phyloP scores from a whole-genome alignment of 2,329 filamentous ascomycete genomes.

The Curvularia eragrostidis region DNA sequence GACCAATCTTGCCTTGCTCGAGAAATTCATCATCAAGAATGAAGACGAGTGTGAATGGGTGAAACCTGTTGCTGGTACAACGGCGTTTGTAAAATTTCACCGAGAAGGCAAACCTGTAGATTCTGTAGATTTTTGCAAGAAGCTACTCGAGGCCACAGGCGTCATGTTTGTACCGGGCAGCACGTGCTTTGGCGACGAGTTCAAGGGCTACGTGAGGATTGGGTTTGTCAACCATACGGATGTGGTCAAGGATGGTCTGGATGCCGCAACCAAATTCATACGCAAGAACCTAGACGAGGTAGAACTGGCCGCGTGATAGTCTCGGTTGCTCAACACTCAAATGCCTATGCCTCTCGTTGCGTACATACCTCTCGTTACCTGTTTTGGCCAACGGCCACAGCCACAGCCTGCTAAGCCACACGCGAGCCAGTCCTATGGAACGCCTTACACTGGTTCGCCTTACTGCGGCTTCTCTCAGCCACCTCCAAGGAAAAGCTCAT shows the following conservation, averaged over 20 bases:
- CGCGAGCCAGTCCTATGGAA: not conserved
- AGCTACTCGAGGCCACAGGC: slow-evolving; percentile 71
- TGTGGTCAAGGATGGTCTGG: slow-evolving; percentile 70
- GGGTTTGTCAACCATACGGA: slow-evolving; percentile 77
- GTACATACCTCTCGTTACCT: not conserved
- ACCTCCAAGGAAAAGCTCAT: not conserved
- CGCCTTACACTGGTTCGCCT: not conserved
- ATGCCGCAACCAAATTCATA: slow-evolving; percentile 62
- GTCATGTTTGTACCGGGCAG: slow-evolving; percentile 78
- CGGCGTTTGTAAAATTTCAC: slow-evolving; percentile 75
- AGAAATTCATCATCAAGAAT: slow-evolving; percentile 70
- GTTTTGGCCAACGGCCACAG: not conserved
- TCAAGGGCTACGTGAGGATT: slow-evolving; percentile 74
- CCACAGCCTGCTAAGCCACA: not conserved
- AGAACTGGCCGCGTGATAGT: slow-evolving; percentile 35
- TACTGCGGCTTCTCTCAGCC: slow-evolving; percentile 1
- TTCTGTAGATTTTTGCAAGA: slow-evolving; percentile 73
- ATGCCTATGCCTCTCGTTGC: not conserved
- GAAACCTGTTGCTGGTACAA: slow-evolving; percentile 79
- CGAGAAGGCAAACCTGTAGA: slow-evolving; percentile 69
- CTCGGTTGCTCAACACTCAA: not conserved
- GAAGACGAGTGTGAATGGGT: slow-evolving; percentile 71
- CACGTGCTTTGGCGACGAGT: slow-evolving; percentile 76
- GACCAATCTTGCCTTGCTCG: slow-evolving; percentile 70
- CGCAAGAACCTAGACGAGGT: slow-evolving; percentile 63